Conservation (phyloP, 176 grass and related monocot species). For the Pharus latifolius region DNA sequence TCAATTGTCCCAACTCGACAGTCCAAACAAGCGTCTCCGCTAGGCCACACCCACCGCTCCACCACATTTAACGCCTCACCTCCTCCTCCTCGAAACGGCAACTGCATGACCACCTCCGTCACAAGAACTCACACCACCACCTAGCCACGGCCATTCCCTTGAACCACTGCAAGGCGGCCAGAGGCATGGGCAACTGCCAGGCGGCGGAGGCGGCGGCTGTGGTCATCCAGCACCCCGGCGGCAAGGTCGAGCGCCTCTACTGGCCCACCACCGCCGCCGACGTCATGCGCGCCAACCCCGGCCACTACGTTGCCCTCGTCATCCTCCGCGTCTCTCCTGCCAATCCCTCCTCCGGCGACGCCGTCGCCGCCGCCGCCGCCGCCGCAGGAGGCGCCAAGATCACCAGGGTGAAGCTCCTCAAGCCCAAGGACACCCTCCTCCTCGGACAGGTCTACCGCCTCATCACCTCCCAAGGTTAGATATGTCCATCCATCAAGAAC, state of each 20-base stretch:
- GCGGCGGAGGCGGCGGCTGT: conserved; percentile 77
- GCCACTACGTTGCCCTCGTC: conserved; percentile 89
- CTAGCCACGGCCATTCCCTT: background rate
- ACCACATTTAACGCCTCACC: no score
- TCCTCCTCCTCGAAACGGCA: conserved; percentile 12
- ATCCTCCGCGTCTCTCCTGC: conserved; percentile 39
- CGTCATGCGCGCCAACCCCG: conserved; percentile 79
- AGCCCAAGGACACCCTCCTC: conserved; percentile 81
- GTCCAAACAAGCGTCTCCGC: no score
- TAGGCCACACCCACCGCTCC: no score
- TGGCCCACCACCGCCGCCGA: conserved; percentile 65
- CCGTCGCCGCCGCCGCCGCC: background rate
- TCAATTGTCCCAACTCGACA: no score
- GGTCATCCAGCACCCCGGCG: conserved; percentile 88
- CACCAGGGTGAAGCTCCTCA: conserved; percentile 86
- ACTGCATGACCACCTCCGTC: conserved; percentile 8
- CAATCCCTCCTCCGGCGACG: conserved; percentile 8
- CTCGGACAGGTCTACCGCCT: conserved; percentile 91
- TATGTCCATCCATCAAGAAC: background rate
- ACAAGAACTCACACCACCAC: background rate
- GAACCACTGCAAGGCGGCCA: background rate
- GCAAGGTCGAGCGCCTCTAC: conserved; percentile 76
- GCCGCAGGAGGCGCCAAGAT: conserved; percentile 14
- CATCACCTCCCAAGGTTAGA: conserved; percentile 82
- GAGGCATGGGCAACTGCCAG: conserved; percentile 90